Conservation (phyloP, 2,329 filamentous ascomycete species). For the Phaeosphaeriaceae sp. region DNA sequence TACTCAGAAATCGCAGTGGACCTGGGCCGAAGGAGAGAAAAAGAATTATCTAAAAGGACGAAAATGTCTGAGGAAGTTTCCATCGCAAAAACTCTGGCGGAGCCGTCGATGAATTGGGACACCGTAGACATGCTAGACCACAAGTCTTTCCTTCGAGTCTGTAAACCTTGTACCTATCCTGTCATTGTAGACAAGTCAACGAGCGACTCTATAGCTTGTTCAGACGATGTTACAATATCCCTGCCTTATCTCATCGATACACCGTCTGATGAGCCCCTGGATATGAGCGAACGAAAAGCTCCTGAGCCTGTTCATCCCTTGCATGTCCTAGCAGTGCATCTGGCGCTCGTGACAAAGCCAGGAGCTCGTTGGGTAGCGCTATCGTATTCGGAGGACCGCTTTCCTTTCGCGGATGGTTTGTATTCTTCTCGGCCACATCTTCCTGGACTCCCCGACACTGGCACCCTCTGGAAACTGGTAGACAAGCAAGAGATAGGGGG, state of each 20-base stretch:
- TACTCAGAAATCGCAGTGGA: conserved; percentile 47
- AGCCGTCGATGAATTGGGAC: conserved; percentile 42
- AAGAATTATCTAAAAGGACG: conserved; percentile 25
- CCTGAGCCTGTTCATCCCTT: conserved; percentile 44
- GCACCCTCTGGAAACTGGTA: conserved; percentile 46
- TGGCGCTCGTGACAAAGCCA: conserved; percentile 49
- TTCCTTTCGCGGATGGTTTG: conserved; percentile 39
- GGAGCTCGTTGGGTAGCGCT: conserved; percentile 50
- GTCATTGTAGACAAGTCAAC: conserved; percentile 50
- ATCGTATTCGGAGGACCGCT: conserved; percentile 51
- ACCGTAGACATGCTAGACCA: conserved; percentile 46
- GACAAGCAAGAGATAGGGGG: conserved; percentile 43
- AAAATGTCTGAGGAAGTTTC: not conserved
- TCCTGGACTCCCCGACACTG: conserved; percentile 48
- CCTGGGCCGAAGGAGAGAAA: conserved; percentile 40
- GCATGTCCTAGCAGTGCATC: conserved; percentile 49
- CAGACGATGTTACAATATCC: conserved; percentile 39
- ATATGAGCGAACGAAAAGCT: conserved; percentile 11
- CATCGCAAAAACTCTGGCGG: not conserved
- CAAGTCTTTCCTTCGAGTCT: conserved; percentile 34
- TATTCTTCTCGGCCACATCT: conserved; percentile 21
- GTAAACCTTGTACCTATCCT: conserved; percentile 35
- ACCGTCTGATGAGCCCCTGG: conserved; percentile 3
- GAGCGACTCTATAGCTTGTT: conserved; percentile 48
- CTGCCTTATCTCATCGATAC: conserved; percentile 39